Evolutionary conservation across 148 eudicot species (phyloP).

Genomic region (Vaccinium corymbosum): DNA sequence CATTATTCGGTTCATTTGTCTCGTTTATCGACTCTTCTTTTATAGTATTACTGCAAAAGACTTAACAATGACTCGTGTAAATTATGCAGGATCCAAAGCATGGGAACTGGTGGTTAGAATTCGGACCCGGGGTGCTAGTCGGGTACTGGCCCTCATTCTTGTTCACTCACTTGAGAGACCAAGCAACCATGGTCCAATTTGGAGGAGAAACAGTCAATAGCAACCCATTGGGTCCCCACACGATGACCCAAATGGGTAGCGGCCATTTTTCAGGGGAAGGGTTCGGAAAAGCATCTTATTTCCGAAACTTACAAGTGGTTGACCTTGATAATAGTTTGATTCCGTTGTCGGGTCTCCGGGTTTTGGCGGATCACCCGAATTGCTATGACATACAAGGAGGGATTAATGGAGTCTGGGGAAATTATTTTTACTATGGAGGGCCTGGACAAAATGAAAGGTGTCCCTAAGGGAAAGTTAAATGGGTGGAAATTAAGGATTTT

Average conservation of each 20-base stretch:
- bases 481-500: neutral
- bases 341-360: constrained; percentile 59
- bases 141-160: constrained; percentile 93
- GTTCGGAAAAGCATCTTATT: constrained; percentile 87
- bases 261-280: constrained; percentile 90
- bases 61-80: neutral
- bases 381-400: constrained; percentile 85
- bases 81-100: constrained; percentile 79
- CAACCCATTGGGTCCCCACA: constrained; percentile 71
- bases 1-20: too few relatives aligned
- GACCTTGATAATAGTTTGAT: constrained; percentile 89
- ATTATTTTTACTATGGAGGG: constrained; percentile 92
- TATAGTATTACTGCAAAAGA: too few relatives aligned
- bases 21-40: too few relatives aligned
- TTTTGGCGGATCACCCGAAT: constrained; percentile 88
- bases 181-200: constrained; percentile 92
- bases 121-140: constrained; percentile 72
- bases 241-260: constrained; percentile 95
- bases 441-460: constrained; percentile 82
- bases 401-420: constrained; percentile 75
- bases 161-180: constrained; percentile 69
- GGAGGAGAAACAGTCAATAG: constrained; percentile 90
- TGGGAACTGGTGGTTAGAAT: constrained; percentile 97
- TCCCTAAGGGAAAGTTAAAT: constrained; percentile 30
- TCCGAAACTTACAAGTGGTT: constrained; percentile 76